Evolutionary conservation across 208 protist genomes (phyloP).

Genomic region (Balamuthia mandrillaris): DNA sequence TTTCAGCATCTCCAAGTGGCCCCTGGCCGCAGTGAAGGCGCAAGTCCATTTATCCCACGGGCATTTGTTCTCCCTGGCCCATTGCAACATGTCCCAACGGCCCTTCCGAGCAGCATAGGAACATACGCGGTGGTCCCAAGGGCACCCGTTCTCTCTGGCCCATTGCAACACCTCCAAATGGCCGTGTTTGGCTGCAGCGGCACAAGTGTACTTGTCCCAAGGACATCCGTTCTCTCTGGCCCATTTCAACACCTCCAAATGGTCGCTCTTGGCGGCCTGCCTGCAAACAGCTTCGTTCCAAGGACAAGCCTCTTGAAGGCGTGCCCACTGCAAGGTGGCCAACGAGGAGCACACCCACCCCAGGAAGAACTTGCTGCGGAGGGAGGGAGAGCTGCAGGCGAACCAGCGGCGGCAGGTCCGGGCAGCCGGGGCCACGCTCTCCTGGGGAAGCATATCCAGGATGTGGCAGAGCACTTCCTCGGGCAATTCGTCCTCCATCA

Average conservation of each 20-base stretch:
- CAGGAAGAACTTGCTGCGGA: neutral
- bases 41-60: neutral
- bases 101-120: neutral
- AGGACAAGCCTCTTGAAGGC: neutral
- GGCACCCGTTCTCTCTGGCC: neutral
- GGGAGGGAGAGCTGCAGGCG: too few relatives aligned
- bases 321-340: neutral
- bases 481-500: neutral
- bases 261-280: neutral
- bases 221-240: neutral
- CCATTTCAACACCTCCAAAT: conserved; percentile 11
- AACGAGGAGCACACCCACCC: too few relatives aligned
- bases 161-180: neutral
- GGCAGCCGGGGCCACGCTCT: too few relatives aligned
- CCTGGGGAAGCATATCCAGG: too few relatives aligned
- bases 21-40: neutral
- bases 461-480: neutral
- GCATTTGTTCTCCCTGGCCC: neutral
- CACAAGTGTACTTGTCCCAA: neutral
- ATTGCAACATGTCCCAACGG: neutral
- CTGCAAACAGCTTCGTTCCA: neutral
- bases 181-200: neutral
- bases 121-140: neutral
- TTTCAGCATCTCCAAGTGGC: neutral
- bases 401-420: too few relatives aligned